Evolutionary conservation across 1,284 basidiomycete genomes (phyloP).

Genomic region (Cryptococcus deneoformans): DNA sequence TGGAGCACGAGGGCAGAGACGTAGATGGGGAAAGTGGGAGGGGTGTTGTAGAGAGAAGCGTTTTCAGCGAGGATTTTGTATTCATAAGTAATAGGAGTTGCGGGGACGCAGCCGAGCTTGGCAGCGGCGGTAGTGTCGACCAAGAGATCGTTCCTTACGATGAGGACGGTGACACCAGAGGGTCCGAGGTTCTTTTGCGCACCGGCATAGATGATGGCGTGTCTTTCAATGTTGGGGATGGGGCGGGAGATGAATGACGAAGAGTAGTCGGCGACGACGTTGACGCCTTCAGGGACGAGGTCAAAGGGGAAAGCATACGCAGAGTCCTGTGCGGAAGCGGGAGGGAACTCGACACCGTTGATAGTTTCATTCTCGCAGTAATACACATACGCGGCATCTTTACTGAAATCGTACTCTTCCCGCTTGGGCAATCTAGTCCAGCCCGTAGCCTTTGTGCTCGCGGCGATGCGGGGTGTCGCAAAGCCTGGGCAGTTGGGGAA

Average conservation of each 20-base stretch:
- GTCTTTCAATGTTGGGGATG: slow-evolving; percentile 79
- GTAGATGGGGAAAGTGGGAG: slow-evolving; percentile 90
- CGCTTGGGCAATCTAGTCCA: slow-evolving; percentile 80
- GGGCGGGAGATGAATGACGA: slow-evolving; percentile 97
- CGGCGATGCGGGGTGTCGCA: slow-evolving; percentile 65
- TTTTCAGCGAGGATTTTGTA: slow-evolving; percentile 83
- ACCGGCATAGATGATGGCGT: slow-evolving; percentile 93
- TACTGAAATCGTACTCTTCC: slow-evolving; percentile 71
- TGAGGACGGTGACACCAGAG: slow-evolving; percentile 86
- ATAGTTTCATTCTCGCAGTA: slow-evolving; percentile 99
- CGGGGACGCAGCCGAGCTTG: slow-evolving; percentile 65
- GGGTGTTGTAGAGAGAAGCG: slow-evolving; percentile 90
- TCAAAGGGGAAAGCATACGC: slow-evolving; percentile 77
- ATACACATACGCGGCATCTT: slow-evolving; percentile 79
- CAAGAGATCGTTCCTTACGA: slow-evolving; percentile 88
- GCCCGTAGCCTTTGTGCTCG: slow-evolving; percentile 63
- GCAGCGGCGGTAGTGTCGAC: slow-evolving; percentile 79
- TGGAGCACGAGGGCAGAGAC: slow-evolving; percentile 82
- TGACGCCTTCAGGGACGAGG: slow-evolving; percentile 62
- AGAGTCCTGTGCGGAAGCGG: slow-evolving; percentile 53
- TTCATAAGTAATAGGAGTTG: slow-evolving; percentile 60
- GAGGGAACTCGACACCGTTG: slow-evolving; percentile 87
- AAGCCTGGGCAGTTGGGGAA: slow-evolving; percentile 44
- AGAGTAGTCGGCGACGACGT: slow-evolving; percentile 93
- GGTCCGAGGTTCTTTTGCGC: slow-evolving; percentile 99